phyloP scores from a whole-genome alignment of 345 rosid genomes.

The Syzygium jambos region DNA sequence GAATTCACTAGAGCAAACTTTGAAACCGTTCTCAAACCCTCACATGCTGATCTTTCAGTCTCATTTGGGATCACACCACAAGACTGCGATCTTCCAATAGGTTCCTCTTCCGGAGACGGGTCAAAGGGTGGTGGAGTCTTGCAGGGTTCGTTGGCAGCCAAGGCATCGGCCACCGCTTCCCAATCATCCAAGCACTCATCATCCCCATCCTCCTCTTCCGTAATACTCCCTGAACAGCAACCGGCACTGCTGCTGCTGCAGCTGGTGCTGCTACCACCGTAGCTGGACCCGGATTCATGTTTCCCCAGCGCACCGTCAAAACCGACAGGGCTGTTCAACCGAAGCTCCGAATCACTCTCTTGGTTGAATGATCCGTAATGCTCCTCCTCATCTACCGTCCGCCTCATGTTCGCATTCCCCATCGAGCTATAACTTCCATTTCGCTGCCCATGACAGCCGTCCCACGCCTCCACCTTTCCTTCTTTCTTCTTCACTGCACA shows the following conservation, averaged over 20 bases:
- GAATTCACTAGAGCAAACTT: slow-evolving; percentile 24
- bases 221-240: slow-evolving; percentile 72
- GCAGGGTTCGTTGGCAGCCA: slow-evolving; percentile 51
- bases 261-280: slow-evolving; percentile 25
- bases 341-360: slow-evolving; percentile 51
- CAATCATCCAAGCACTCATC: slow-evolving; percentile 88
- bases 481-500: slow-evolving; percentile 39
- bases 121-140: slow-evolving; percentile 6
- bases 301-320: slow-evolving; percentile 19
- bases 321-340: slow-evolving; percentile 46
- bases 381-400: slow-evolving; percentile 10
- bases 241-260: slow-evolving; percentile 74
- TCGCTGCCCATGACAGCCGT: slow-evolving; percentile 4
- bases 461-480: slow-evolving; percentile 30
- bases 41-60: slow-evolving; percentile 17
- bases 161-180: slow-evolving; percentile 95
- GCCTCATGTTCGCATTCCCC: slow-evolving; percentile 30
- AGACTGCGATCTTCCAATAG: slow-evolving; percentile 11
- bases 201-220: slow-evolving; percentile 70
- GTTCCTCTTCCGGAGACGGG: slow-evolving; percentile 10
- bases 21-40: slow-evolving; percentile 13
- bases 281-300: slow-evolving; percentile 37
- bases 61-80: background rate
- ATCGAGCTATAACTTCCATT: slow-evolving; percentile 22
- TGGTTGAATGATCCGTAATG: slow-evolving; percentile 27